phyloP scores from a whole-genome alignment of 129 eudicot species.

The Flaveria trinervia region DNA sequence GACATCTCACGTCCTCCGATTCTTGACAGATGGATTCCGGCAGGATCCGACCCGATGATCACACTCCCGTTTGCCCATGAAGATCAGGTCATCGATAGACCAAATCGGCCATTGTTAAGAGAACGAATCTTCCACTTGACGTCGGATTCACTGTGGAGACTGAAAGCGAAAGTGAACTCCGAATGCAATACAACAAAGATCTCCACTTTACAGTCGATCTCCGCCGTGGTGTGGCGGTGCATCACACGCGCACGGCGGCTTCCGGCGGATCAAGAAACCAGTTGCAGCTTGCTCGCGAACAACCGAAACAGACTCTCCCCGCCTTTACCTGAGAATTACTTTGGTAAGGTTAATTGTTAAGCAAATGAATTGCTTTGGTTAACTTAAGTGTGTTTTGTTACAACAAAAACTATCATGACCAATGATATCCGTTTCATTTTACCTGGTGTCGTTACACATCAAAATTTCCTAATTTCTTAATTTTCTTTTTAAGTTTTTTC shows the following conservation, averaged over 20 bases:
- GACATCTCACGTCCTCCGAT: conserved; percentile 37
- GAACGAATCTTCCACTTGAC: conserved; percentile 56
- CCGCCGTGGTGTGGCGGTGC: conserved; percentile 46
- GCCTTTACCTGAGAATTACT: conserved; percentile 44
- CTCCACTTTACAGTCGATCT: conserved; percentile 48
- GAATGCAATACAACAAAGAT: conserved; percentile 27
- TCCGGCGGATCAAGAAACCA: conserved; percentile 27
- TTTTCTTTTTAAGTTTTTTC: too few species aligned
- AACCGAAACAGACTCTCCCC: conserved; percentile 46
- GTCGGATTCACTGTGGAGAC: conserved; percentile 32
- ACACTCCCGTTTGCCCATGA: conserved; percentile 44
- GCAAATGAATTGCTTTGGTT: too few species aligned
- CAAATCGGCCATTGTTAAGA: conserved; percentile 34
- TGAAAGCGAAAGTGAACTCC: conserved; percentile 46
- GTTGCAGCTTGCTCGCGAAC: conserved; percentile 25
- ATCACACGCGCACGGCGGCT: conserved; percentile 33
- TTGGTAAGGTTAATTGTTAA: conserved; percentile 25
- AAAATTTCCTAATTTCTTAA: too few species aligned
- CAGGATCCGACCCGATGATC: conserved; percentile 33
- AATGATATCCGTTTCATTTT: too few species aligned
- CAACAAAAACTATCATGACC: background rate
- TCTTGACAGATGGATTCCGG: conserved; percentile 43
- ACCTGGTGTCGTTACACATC: too few species aligned
- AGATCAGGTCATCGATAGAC: conserved; percentile 46
- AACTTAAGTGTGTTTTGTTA: too few species aligned